Percentiles rank a stretch among this genome's conserved stretches.
phyloP scores from a whole-genome alignment of 2,329 filamentous ascomycete species.

The Teratosphaeria viscida region DNA sequence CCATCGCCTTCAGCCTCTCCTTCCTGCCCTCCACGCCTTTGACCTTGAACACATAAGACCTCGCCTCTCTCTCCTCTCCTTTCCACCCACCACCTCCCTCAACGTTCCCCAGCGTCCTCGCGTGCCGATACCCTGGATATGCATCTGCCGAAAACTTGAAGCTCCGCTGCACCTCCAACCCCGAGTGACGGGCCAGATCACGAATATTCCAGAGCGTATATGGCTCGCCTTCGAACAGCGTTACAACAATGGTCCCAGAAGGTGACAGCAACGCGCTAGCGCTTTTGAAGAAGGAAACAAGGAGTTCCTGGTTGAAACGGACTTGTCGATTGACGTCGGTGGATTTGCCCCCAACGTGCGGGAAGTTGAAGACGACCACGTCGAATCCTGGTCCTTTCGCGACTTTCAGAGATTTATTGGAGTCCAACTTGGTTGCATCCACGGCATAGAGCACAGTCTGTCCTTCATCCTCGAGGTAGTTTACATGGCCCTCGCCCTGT shows the following conservation, averaged over 20 bases:
- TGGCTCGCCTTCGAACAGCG: slow-evolving; percentile 84
- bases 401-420: slow-evolving; percentile 32
- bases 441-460: slow-evolving; percentile 48
- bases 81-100: slow-evolving; percentile 37
- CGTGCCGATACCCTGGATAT: slow-evolving; percentile 67
- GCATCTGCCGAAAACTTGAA: slow-evolving; percentile 56
- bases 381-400: slow-evolving; percentile 46
- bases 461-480: slow-evolving; percentile 39
- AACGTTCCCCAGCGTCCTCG: slow-evolving; percentile 56
- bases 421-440: slow-evolving; percentile 55
- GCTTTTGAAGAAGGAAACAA: slow-evolving; percentile 57
- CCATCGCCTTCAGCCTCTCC: slow-evolving; percentile 2
- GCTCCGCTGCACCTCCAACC: slow-evolving; percentile 58
- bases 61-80: slow-evolving; percentile 37
- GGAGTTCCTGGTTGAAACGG: slow-evolving; percentile 73
- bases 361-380: slow-evolving; percentile 89
- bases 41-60: slow-evolving; percentile 38
- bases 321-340: slow-evolving; percentile 94
- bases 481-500: slow-evolving; percentile 51
- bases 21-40: slow-evolving; percentile 17
- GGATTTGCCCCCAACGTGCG: slow-evolving; percentile 82
- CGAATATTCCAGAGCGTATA: slow-evolving; percentile 94
- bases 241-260: slow-evolving; percentile 60
- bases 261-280: slow-evolving; percentile 43
- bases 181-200: slow-evolving; percentile 71